phyloP scores from a whole-genome alignment of 2,329 filamentous ascomycete genomes.

The Sporothrix brunneoviolacea region DNA sequence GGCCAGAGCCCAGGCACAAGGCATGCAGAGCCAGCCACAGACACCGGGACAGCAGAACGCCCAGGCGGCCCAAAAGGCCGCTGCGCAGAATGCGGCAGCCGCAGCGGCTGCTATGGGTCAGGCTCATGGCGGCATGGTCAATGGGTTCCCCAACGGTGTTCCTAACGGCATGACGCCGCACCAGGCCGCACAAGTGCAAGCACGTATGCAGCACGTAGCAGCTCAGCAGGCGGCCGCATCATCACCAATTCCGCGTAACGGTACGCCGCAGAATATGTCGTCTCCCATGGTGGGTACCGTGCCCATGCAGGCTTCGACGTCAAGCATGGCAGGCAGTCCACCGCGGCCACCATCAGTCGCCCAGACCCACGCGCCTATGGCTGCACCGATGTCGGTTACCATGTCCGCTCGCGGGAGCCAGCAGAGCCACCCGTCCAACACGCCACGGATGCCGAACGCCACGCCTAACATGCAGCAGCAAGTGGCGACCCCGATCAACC shows the following conservation, averaged over 20 bases:
- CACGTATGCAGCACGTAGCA: conserved; percentile 48
- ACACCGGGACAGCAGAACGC: conserved; percentile 14
- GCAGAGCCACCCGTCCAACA: conserved; percentile 58
- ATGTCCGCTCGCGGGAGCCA: conserved; percentile 61
- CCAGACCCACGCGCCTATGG: conserved; percentile 51
- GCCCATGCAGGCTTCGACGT: conserved; percentile 59
- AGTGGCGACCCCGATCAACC: conserved; percentile 49
- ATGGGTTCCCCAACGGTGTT: conserved; percentile 25
- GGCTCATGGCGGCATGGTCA: conserved; percentile 39
- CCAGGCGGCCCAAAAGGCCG: conserved; percentile 23
- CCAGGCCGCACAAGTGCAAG: conserved; percentile 33
- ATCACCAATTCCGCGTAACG: conserved; percentile 60
- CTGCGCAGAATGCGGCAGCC: conserved; percentile 17
- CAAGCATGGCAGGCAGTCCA: conserved; percentile 63
- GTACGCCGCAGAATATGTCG: conserved; percentile 58
- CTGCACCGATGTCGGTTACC: conserved; percentile 52
- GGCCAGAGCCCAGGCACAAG: conserved; percentile 19
- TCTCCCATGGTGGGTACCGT: conserved; percentile 58
- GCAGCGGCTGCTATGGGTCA: conserved; percentile 32
- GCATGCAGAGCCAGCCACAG: conserved; percentile 18
- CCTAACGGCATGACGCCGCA: conserved; percentile 31
- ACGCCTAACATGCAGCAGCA: conserved; percentile 52
- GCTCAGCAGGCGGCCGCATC: conserved; percentile 51
- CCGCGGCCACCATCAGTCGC: conserved; percentile 60
- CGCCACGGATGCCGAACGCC: conserved; percentile 53